A percentile compares a stretch with the other conserved stretches of the same genome.
phyloP scores from a whole-genome alignment of 2,329 filamentous ascomycete genomes.

The Aspergillus quadricinctus region DNA sequence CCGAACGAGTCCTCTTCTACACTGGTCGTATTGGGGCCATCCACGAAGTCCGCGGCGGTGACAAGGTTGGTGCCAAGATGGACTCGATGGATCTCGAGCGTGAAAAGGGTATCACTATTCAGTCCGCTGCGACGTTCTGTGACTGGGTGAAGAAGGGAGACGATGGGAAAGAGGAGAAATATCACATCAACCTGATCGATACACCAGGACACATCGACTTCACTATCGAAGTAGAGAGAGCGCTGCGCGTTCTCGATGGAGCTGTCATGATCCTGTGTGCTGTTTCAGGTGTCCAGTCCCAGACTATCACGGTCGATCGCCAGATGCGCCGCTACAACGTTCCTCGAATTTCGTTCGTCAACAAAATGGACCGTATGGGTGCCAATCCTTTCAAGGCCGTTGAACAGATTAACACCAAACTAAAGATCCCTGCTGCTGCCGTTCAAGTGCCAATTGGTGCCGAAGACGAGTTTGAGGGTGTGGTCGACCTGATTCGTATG shows the following conservation, averaged over 20 bases:
- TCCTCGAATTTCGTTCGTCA: slow-evolving; percentile 91
- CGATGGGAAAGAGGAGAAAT: slow-evolving; percentile 78
- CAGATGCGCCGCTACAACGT: slow-evolving; percentile 99
- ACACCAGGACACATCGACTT: slow-evolving; percentile 99
- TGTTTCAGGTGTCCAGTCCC: slow-evolving; percentile 93
- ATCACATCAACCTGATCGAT: slow-evolving; percentile 98
- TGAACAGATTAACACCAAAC: slow-evolving; percentile 94
- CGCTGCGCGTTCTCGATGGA: slow-evolving; percentile 88
- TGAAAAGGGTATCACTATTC: slow-evolving; percentile 98
- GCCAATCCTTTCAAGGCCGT: slow-evolving; percentile 97
- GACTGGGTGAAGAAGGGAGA: slow-evolving; percentile 85
- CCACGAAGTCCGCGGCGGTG: slow-evolving; percentile 86
- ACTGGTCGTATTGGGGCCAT: slow-evolving; percentile 95
- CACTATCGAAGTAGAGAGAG: slow-evolving; percentile 96
- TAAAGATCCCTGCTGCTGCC: slow-evolving; percentile 87
- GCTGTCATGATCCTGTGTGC: slow-evolving; percentile 98
- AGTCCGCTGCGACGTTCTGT: slow-evolving; percentile 95
- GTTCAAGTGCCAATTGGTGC: slow-evolving; percentile 90
- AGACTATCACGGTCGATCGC: slow-evolving; percentile 96
- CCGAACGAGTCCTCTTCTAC: slow-evolving; percentile 96
- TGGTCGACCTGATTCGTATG: slow-evolving; percentile 90
- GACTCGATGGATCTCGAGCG: slow-evolving; percentile 98
- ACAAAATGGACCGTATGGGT: slow-evolving; percentile 99
- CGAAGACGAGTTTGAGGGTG: slow-evolving; percentile 87
- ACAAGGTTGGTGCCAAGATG: slow-evolving; percentile 97